Evolutionary conservation across 1,139 yeast species (phyloP), one percentile per base, ranked within the genome.

Genomic region (Candida frijolesensis): DNA sequence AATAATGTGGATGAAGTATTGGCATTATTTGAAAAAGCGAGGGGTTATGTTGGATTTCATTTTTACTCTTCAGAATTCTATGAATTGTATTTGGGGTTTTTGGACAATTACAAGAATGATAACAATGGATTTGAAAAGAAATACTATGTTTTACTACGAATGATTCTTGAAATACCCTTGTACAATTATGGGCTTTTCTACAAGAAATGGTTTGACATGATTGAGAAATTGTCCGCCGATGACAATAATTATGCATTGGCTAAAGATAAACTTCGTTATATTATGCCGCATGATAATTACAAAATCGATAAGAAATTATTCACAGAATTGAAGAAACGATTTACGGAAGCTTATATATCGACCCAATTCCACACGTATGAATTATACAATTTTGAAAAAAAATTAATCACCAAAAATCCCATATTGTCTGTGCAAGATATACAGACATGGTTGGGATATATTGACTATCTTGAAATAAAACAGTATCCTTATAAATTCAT

Each of bases 11-110:
- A 60, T 11, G 65, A 54, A n/a, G 57, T 84, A 10, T 56, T 79
- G 14, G 53, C 58, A n/a, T 60, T 78, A 15, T 89, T 88, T 60
- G 89, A 85, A 59, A 59, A 61, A 3, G 96, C 94, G 0, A 80
- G 91, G 48, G 51, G 54, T 2, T 68, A 66, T 41, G 79, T 92
- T 35, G 98, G 99, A 0, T 62, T 66, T 47, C 96, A 92, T 67
- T 94, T 83, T 60, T 79, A 84, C 59, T 70, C 88, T 14, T 88
- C 83, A 59, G 85, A 85, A 49, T 85, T 92, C 59, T 94, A 96
- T 83, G 85, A 83, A 55, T 63, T 81, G 42, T 92, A 89, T 61
- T 62, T 92, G 39, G 74, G 80, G 8, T 84, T 84, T 53, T 66
- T 74, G 70, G 77, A 62, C 60, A 73, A 66, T 49, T 74, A 73